These are phyloP conservation scores for Wickerhamomyces hampshirensis DNA, from an alignment of 805 yeast species.

Conservation along the genomic window DNA sequence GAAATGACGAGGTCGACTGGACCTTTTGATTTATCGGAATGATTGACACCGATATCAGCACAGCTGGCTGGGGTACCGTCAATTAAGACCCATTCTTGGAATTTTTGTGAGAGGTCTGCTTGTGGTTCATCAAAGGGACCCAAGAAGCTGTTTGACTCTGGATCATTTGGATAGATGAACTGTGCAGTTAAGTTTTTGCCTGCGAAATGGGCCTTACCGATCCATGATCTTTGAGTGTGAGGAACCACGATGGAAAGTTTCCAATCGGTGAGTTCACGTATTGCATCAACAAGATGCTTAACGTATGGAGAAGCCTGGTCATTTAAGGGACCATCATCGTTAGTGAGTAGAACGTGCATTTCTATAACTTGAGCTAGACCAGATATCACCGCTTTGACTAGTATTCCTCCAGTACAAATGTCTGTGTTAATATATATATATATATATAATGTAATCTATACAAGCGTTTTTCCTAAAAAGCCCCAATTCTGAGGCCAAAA, in stretches of 20 bases:
- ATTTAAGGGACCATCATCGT: conserved; percentile 94
- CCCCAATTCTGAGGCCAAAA: no score
- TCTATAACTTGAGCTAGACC: no score
- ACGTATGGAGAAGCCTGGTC: conserved; percentile 79
- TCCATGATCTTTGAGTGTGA: conserved; percentile 84
- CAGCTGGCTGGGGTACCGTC: conserved; percentile 98
- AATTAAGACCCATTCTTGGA: conserved; percentile 79
- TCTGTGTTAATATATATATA: not conserved
- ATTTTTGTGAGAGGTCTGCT: conserved; percentile 27
- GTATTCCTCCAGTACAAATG: no score
- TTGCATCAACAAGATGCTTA: conserved; percentile 70
- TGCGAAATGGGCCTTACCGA: conserved; percentile 94
- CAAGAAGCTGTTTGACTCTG: conserved; percentile 44
- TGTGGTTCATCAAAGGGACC: conserved; percentile 67
- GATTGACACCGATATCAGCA: conserved; percentile 83
- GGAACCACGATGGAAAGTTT: conserved; percentile 81
- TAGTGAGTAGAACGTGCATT: conserved; percentile 46
- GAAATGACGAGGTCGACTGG: conserved; percentile 84
- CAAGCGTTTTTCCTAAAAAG: no score
- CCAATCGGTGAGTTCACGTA: conserved; percentile 70
- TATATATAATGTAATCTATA: no score
- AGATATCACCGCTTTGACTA: no score
- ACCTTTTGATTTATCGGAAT: conserved; percentile 47
- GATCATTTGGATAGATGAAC: conserved; percentile 56
- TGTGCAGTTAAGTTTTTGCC: conserved; percentile 58